These are phyloP conservation scores for Botrytis hyacinthi DNA, from an alignment of 2,329 filamentous ascomycete genomes.

Conservation along the genomic window DNA sequence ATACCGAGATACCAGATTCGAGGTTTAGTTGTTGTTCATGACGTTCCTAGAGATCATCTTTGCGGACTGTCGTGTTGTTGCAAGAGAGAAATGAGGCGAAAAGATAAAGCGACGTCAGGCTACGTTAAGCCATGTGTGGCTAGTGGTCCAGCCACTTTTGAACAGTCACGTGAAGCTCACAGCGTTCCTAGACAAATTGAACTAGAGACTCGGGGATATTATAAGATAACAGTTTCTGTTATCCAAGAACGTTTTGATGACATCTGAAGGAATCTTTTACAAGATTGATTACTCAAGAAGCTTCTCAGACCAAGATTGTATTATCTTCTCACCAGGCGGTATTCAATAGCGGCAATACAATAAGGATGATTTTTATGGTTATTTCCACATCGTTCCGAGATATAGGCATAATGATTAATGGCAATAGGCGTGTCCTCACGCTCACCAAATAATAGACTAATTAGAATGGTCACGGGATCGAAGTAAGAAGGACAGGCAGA, in stretches of 20 bases:
- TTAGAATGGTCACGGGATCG: background rate
- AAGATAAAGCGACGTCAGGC: background rate
- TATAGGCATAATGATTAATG: background rate
- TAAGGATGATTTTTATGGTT: background rate
- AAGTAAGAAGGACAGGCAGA: background rate
- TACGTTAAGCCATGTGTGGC: background rate
- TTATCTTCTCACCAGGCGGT: background rate
- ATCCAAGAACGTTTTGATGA: background rate
- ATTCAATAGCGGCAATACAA: background rate
- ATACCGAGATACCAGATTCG: background rate
- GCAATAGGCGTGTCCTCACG: background rate
- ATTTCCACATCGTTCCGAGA: background rate
- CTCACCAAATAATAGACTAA: background rate
- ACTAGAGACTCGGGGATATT: background rate
- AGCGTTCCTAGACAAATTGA: background rate
- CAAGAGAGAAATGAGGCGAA: background rate
- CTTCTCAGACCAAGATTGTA: too few relatives aligned
- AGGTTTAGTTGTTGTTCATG: too few relatives aligned
- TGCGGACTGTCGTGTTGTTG: background rate
- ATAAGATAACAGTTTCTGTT: background rate
- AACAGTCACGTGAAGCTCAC: rapidly evolving
- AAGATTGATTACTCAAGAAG: background rate
- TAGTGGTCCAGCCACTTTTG: background rate
- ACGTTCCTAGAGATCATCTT: background rate
- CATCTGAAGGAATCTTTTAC: rapidly evolving